phyloP scores from a whole-genome alignment of 1,284 basidiomycete genomes.

The Farysia itapuensis region DNA sequence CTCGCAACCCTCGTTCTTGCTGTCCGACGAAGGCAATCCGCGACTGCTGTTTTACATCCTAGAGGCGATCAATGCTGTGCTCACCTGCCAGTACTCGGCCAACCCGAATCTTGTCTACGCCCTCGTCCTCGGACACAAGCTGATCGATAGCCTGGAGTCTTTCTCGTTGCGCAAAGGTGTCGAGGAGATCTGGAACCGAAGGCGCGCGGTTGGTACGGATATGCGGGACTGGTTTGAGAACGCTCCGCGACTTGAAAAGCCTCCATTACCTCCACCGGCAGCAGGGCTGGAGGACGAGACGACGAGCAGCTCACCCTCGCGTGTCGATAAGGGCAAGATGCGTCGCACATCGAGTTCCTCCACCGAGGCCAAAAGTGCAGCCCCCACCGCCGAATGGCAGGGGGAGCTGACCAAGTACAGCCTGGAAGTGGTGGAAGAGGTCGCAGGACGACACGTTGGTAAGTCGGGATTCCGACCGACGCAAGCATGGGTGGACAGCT shows the following conservation, averaged over 20 bases:
- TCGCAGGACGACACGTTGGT: constrained; percentile 38
- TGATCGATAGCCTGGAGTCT: constrained; percentile 82
- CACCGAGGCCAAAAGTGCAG: neutral
- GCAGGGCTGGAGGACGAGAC: neutral
- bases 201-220: constrained; percentile 14
- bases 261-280: constrained; percentile 3
- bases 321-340: constrained; percentile 31
- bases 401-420: constrained; percentile 22
- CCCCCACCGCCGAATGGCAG: neutral
- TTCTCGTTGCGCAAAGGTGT: constrained; percentile 82
- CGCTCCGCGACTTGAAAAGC: constrained; percentile 11
- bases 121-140: constrained; percentile 76
- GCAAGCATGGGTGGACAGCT: constrained; percentile 47
- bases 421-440: constrained; percentile 12
- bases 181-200: constrained; percentile 69
- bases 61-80: constrained; percentile 83
- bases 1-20: constrained; percentile 80
- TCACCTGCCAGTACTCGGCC: constrained; percentile 65
- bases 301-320: neutral
- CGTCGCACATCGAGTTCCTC: constrained; percentile 27
- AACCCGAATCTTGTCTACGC: constrained; percentile 88
- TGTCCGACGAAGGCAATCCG: constrained; percentile 91
- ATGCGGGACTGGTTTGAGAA: constrained; percentile 23
- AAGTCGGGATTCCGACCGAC: constrained; percentile 49
- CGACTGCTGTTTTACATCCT: constrained; percentile 88